Evolutionary conservation across 192 early-diverging fungal species (phyloP).

Genomic region (Fimicolochytrium jonesii): DNA sequence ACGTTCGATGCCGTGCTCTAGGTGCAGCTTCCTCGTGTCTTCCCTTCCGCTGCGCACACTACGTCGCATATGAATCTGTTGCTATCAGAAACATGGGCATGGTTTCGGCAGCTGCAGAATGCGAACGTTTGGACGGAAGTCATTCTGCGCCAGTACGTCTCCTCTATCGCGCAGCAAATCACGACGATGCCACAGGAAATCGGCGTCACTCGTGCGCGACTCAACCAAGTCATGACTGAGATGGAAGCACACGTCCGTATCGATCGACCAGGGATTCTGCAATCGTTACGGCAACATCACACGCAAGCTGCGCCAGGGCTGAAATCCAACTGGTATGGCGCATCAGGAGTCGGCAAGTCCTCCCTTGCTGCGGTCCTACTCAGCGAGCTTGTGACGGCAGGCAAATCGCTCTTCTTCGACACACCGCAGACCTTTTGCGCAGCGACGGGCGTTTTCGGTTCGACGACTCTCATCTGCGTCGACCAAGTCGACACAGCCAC

Average conservation of each 20-base stretch:
- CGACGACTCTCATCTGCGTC: not conserved
- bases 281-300: not conserved
- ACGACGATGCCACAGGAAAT: not conserved
- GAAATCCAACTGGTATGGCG: not conserved
- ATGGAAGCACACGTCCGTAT: not conserved
- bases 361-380: not conserved
- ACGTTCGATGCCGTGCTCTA: not conserved
- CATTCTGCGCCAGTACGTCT: not conserved
- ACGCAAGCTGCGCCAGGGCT: no score
- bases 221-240: not conserved
- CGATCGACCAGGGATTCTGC: not conserved
- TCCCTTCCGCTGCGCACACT: not conserved
- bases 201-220: not conserved
- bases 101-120: not conserved
- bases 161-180: not conserved
- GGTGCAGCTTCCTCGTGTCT: not conserved
- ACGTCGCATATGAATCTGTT: not conserved
- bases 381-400: not conserved
- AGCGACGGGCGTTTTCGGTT: not conserved
- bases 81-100: not conserved
- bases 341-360: not conserved
- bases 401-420: not conserved
- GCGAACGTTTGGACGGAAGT: not conserved
- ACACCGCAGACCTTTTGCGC: not conserved
- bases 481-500: not conserved